phyloP scores from a whole-genome alignment of 2,329 filamentous ascomycete genomes.

The Blastomyces gilchristii region DNA sequence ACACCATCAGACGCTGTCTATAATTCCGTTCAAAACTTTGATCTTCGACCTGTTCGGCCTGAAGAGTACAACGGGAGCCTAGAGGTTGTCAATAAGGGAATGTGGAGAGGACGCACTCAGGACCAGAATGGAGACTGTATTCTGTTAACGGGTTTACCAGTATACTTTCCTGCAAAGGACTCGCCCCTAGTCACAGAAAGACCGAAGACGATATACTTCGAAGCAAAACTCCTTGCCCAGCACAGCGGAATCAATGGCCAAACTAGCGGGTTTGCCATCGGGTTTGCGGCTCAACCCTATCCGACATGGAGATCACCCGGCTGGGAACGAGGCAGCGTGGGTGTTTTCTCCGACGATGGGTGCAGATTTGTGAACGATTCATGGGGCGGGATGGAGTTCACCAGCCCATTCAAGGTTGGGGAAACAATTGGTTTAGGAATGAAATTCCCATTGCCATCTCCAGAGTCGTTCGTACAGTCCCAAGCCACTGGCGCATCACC shows the following conservation, averaged over 20 bases:
- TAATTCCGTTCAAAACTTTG: constrained; percentile 33
- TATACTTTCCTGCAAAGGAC: constrained; percentile 45
- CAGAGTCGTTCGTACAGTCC: constrained; percentile 26
- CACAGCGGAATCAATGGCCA: constrained; percentile 25
- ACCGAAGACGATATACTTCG: constrained; percentile 50
- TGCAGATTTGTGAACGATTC: constrained; percentile 53
- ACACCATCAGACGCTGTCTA: constrained; percentile 35
- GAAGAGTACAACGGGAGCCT: constrained; percentile 35
- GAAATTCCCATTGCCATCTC: constrained; percentile 36
- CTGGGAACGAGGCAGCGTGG: constrained; percentile 53
- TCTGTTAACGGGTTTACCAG: constrained; percentile 45
- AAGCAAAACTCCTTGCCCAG: constrained; percentile 43
- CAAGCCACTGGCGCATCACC: constrained; percentile 17
- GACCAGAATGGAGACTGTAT: constrained; percentile 40
- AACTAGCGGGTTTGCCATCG: constrained; percentile 48
- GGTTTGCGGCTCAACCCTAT: constrained; percentile 52
- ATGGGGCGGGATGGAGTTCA: constrained; percentile 50
- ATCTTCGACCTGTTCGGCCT: constrained; percentile 38
- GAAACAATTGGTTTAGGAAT: constrained; percentile 53
- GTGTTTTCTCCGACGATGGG: constrained; percentile 54
- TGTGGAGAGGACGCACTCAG: constrained; percentile 38
- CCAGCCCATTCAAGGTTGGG: constrained; percentile 41
- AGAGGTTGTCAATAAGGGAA: constrained; percentile 25
- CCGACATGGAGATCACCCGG: constrained; percentile 53
- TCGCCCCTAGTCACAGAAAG: constrained; percentile 39